Percentiles rank a stretch among this genome's conserved stretches.
Evolutionary conservation across 2,329 filamentous ascomycete species (phyloP).

Genomic region (Canariomyces notabilis): DNA sequence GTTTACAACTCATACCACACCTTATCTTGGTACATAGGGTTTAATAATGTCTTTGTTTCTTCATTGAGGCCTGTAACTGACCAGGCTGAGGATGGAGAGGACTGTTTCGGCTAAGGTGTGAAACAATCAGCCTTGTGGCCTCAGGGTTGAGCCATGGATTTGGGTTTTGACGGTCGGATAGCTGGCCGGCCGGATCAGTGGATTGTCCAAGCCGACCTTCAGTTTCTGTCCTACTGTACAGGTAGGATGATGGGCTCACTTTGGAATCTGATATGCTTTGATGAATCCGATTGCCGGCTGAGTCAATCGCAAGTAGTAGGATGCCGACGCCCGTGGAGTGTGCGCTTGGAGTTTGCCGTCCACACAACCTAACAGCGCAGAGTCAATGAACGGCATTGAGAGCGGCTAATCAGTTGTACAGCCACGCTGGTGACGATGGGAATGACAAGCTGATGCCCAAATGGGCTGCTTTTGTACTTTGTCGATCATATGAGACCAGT

Average conservation of each 20-base stretch:
- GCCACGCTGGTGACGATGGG: neutral
- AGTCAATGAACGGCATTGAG: neutral
- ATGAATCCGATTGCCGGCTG: neutral
- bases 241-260: too few relatives aligned
- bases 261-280: too few relatives aligned
- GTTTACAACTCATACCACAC: too few relatives aligned
- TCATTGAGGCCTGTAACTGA: neutral
- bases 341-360: too few relatives aligned
- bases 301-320: too few relatives aligned
- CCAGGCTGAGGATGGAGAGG: neutral
- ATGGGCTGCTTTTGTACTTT: neutral
- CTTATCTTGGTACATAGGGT: too few relatives aligned
- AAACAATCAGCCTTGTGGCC: conserved; percentile 10
- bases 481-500: conserved; percentile 14
- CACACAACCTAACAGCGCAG: too few relatives aligned
- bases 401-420: neutral
- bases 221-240: too few relatives aligned
- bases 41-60: too few relatives aligned
- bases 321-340: too few relatives aligned
- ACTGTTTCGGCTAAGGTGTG: conserved; percentile 11
- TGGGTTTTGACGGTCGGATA: neutral
- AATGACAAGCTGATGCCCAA: neutral
- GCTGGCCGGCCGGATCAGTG: neutral
- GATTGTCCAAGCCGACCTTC: too few relatives aligned
- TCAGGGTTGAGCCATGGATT: neutral